Evolutionary conservation across 2,329 filamentous ascomycete genomes (phyloP), one percentile per base, ranked within the genome.

Genomic region (Calonectria pauciramosa): DNA sequence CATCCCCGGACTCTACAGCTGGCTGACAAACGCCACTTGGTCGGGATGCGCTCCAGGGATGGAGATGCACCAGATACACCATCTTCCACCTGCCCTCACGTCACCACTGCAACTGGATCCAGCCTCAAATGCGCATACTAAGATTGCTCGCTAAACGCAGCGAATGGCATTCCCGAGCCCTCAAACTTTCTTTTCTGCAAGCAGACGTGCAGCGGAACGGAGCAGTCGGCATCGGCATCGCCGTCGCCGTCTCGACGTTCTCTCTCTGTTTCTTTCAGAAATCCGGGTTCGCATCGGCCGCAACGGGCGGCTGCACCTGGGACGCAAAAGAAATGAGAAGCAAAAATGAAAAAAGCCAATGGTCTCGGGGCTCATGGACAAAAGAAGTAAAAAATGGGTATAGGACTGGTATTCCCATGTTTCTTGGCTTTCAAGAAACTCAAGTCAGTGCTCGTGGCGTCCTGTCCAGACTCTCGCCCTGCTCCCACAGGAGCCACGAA

Each of bases 41-140:
- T 63, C 56, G 34, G 56, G 56, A 63, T 63, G 56, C 56, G 26
- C n/a, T 63, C 34, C 56, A 63, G 56, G 54, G 30, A 23, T 14
- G 41, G 13, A 28, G 56, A 63, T 63, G 56, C 36, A 41, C 56
- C 16, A 18, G 26, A 63, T 63, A 41, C 56, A 63, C n/a, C 14
- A 26, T 2, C 26, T 26, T 10, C 56, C 23, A 41, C 14, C 38
- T 38, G 26, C 34, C 10, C 34, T 63, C 56, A 41, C 56, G 56
- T 63, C 56, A 63, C 36, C 4, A 63, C 18, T 44, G 34, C 34
- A 23, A 41, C 36, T 41, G 13, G 36, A 20, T 63, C n/a, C 36
- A 26, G 56, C 11, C 16, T 28, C 34, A 14, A 34, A 41, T 63
- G 56, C 23, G 3, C 14, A 41, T 16, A 23, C 16, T 9, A 10